Evolutionary conservation across 768 basidiomycete genomes (phyloP).

Genomic region (Amanita rimosa): DNA sequence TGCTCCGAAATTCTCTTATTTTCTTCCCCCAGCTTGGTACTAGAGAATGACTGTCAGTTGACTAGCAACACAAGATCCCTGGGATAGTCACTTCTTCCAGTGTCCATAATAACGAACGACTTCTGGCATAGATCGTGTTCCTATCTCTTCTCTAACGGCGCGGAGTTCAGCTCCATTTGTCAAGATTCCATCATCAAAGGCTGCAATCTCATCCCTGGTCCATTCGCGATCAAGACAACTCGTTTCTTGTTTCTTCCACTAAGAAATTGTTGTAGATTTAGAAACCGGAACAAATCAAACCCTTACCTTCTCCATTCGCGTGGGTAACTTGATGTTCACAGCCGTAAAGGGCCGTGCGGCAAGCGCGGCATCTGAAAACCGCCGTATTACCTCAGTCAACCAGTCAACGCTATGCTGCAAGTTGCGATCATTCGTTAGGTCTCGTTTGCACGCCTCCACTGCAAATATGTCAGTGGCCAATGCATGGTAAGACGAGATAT

Average conservation of each 20-base stretch:
- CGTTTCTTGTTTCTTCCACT: conserved; percentile 70
- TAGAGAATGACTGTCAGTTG: conserved; percentile 17
- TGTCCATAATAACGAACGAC: conserved; percentile 77
- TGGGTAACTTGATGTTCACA: conserved; percentile 51
- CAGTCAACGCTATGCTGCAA: conserved; percentile 64
- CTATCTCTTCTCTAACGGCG: conserved; percentile 64
- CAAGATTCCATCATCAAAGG: conserved; percentile 67
- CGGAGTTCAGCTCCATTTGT: conserved; percentile 75
- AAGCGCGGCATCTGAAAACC: conserved; percentile 58
- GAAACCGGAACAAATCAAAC: neutral
- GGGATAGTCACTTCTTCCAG: conserved; percentile 64
- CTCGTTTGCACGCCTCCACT: conserved; percentile 61
- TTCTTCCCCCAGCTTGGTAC: conserved; percentile 60
- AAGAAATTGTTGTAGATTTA: neutral
- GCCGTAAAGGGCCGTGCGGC: conserved; percentile 44
- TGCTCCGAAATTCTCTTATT: conserved; percentile 36
- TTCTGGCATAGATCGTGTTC: conserved; percentile 57
- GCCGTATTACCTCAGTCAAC: conserved; percentile 65
- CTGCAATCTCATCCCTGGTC: conserved; percentile 54
- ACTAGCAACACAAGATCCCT: neutral
- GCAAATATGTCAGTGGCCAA: conserved; percentile 5
- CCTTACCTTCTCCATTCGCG: conserved; percentile 54
- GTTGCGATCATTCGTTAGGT: conserved; percentile 40
- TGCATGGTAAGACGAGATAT: neutral
- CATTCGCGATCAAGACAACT: conserved; percentile 63